Percentiles rank a stretch among this genome's conserved stretches.
phyloP scores from a whole-genome alignment of 2,329 filamentous ascomycete species.

The Celoporthe dispersa region DNA sequence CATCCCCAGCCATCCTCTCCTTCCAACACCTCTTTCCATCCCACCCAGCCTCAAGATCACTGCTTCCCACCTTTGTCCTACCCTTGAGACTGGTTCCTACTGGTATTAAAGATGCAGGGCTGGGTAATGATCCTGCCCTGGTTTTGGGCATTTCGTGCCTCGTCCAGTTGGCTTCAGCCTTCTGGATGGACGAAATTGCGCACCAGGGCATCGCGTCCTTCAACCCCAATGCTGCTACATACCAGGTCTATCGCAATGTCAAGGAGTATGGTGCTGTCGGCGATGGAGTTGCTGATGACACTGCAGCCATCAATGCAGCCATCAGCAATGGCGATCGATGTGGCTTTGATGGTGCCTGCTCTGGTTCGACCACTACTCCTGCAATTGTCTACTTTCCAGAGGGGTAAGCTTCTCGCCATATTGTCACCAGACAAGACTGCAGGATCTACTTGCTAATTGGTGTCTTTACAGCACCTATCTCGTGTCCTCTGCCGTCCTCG shows the following conservation, averaged over 20 bases:
- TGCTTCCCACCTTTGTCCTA: neutral
- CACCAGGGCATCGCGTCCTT: constrained; percentile 54
- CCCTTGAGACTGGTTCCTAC: neutral
- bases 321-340: constrained; percentile 51
- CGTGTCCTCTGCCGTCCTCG: constrained; percentile 69
- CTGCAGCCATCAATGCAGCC: constrained; percentile 56
- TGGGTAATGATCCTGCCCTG: neutral
- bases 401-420: constrained; percentile 25
- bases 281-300: constrained; percentile 56
- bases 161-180: constrained; percentile 34
- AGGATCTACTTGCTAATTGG: neutral
- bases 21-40: neutral
- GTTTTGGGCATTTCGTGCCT: constrained; percentile 9
- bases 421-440: neutral
- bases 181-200: constrained; percentile 50
- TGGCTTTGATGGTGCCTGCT: constrained; percentile 41
- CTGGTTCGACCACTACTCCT: constrained; percentile 38
- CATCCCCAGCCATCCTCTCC: neutral
- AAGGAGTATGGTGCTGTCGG: constrained; percentile 48
- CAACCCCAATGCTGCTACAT: constrained; percentile 44
- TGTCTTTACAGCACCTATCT: constrained; percentile 59
- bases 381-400: constrained; percentile 39
- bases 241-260: constrained; percentile 54
- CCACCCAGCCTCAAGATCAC: neutral
- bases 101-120: neutral